phyloP scores from a whole-genome alignment of 257 asterid species.

The Jasminum sambac region DNA sequence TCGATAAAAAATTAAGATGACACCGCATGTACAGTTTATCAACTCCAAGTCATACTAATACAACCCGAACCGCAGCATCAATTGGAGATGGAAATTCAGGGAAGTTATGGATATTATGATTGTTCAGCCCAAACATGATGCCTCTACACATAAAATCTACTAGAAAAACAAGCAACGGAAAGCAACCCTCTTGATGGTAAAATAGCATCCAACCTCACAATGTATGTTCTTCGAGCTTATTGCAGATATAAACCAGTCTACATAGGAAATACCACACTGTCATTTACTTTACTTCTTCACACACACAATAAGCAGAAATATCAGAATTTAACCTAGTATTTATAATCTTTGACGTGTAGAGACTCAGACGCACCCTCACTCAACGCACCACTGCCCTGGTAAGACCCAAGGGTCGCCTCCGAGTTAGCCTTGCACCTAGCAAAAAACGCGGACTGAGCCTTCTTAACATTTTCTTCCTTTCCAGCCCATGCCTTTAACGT shows the following conservation, averaged over 20 bases:
- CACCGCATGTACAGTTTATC: too few species aligned
- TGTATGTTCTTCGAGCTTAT: too few species aligned
- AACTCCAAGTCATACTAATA: too few species aligned
- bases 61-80: too few species aligned
- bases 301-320: slow-evolving; percentile 7
- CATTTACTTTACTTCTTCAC: neutral
- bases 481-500: slow-evolving; percentile 96
- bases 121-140: too few species aligned
- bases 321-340: slow-evolving; percentile 44
- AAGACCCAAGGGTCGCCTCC: slow-evolving; percentile 81
- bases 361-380: slow-evolving; percentile 85
- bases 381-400: slow-evolving; percentile 49
- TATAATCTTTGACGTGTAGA: slow-evolving; percentile 89
- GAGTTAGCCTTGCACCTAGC: slow-evolving; percentile 88
- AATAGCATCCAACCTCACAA: too few species aligned
- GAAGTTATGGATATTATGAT: too few species aligned
- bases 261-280: slow-evolving; percentile 8
- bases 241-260: slow-evolving; percentile 15
- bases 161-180: too few species aligned
- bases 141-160: too few species aligned
- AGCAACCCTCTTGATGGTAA: too few species aligned
- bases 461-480: slow-evolving; percentile 60
- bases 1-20: too few species aligned
- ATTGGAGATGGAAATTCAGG: too few species aligned
- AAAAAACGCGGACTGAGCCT: slow-evolving; percentile 78